Evolutionary conservation across 148 eudicot species (phyloP).

Genomic region (Diospyros lotus): DNA sequence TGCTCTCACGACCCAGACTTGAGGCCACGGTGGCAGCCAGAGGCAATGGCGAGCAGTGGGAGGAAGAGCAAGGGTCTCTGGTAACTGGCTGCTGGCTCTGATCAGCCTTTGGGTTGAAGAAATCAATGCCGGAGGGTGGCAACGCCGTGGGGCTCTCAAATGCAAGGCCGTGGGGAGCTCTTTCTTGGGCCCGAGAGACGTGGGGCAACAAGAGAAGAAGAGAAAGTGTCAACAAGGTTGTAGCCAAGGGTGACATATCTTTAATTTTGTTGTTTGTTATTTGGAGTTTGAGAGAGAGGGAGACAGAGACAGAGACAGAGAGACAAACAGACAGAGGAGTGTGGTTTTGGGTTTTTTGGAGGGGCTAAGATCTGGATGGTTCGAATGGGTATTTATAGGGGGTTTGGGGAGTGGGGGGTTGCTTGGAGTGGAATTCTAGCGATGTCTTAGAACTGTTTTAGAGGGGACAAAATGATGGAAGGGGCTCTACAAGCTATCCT

Average conservation of each 20-base stretch:
- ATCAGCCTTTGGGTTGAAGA: slow-evolving; percentile 48
- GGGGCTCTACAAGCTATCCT: background rate
- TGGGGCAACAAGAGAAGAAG: slow-evolving; percentile 25
- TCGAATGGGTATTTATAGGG: slow-evolving; percentile 24
- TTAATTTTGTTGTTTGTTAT: background rate
- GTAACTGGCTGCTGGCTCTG: slow-evolving; percentile 1
- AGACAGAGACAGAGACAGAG: too few species aligned
- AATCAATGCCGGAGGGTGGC: slow-evolving; percentile 56
- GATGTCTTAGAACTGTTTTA: slow-evolving; percentile 14
- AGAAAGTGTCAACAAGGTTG: slow-evolving; percentile 16
- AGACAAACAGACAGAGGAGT: too few species aligned
- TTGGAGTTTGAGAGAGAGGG: background rate
- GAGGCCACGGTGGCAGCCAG: slow-evolving; percentile 54
- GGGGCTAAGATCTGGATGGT: background rate
- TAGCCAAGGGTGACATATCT: slow-evolving; percentile 8
- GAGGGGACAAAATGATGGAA: slow-evolving; percentile 37
- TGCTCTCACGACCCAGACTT: slow-evolving; percentile 34
- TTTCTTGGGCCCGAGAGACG: slow-evolving; percentile 29
- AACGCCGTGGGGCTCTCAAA: slow-evolving; percentile 38
- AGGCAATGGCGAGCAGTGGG: slow-evolving; percentile 46
- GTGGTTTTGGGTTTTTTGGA: background rate
- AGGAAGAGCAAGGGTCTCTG: slow-evolving; percentile 20
- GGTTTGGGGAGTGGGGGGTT: slow-evolving; percentile 24
- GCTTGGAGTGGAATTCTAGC: slow-evolving; percentile 50
- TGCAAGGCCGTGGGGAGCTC: slow-evolving; percentile 67